Base-by-base conservation (phyloP, 1,284 basidiomycete species). In the Clitocybe nebularis region DNA sequence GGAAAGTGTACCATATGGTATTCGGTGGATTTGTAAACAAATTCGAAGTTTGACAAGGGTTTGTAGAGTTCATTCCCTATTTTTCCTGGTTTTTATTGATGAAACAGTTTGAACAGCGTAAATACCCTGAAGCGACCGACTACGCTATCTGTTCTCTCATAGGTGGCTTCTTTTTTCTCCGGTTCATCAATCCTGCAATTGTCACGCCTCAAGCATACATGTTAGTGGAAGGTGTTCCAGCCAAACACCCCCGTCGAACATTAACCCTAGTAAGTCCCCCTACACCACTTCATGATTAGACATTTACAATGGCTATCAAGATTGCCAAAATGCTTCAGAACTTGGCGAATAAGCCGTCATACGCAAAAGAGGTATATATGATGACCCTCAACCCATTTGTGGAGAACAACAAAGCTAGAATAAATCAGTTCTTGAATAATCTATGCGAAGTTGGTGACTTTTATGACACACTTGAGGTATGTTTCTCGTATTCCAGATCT, bases 281-380 rank as follows among this genome's bases (percentile, higher is more conserved):
- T n/a, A 34, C 23, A 28, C 13, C 5, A 43, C 8, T 16, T 39
- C 25, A 33, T 39, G 8, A 22, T 14, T 25, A 30, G 29, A 22
- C 10, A 9, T 22, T 43, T 24, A 41, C 30, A 20, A 17, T 28
- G 2, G 11, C 41, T 35, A n/a, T 19, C 28, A 25, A 94, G 91
- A 97, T 99, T 56, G 96, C 96, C 45, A 99, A 99, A 74, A 97
- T 99, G 94, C 73, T 99, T 42, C 96, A 99, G 67, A 98, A 99
- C 64, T 75, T 99, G 39, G 96, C 96, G 20, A 99, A 99, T 71
- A 98, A 99, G 68, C 95, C 96, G 0, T 93, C 89, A 1, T 98
- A 98, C 59, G 81, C 93, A 16, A 99, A 99, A 63, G 96, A 99
- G 64, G 86, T 85, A 19, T 98, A 98, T 68, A 99, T 99, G 96